phyloP scores from a whole-genome alignment of 257 asterid species.

The Datura wrightii region DNA sequence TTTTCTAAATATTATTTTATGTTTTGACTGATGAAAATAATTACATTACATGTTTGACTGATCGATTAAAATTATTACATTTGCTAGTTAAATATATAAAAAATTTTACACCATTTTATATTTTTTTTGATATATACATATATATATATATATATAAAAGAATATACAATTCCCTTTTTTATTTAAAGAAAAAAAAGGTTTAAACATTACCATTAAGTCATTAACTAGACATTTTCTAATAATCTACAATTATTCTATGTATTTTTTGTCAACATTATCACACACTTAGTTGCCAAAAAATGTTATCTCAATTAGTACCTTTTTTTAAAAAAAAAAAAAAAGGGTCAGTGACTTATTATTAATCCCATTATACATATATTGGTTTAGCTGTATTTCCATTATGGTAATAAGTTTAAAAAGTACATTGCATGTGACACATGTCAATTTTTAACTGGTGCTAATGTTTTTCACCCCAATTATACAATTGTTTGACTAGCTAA shows the following conservation, averaged over 20 bases:
- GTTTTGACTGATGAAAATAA: no score
- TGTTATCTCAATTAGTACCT: conserved; percentile 2
- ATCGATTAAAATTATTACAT: no score
- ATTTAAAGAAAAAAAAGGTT: no score
- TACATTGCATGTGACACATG: no score
- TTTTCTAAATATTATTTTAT: not conserved
- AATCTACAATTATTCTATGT: conserved; percentile 9
- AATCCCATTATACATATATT: not conserved
- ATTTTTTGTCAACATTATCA: conserved; percentile 2
- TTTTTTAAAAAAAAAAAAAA: not conserved
- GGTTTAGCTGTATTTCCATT: not conserved
- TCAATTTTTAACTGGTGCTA: not conserved
- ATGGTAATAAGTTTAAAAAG: not conserved
- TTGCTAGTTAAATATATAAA: no score
- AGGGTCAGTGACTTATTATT: not conserved
- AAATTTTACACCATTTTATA: no score
- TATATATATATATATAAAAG: no score
- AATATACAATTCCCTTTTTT: no score
- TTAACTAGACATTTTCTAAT: not conserved
- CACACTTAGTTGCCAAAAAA: not conserved
- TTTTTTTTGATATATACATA: no score
- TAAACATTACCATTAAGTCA: not conserved
- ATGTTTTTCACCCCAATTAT: not conserved
- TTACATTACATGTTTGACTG: no score
- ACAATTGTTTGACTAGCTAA: not conserved